Conservation (phyloP, 805 yeast species). For the Starmera pachycereana region DNA sequence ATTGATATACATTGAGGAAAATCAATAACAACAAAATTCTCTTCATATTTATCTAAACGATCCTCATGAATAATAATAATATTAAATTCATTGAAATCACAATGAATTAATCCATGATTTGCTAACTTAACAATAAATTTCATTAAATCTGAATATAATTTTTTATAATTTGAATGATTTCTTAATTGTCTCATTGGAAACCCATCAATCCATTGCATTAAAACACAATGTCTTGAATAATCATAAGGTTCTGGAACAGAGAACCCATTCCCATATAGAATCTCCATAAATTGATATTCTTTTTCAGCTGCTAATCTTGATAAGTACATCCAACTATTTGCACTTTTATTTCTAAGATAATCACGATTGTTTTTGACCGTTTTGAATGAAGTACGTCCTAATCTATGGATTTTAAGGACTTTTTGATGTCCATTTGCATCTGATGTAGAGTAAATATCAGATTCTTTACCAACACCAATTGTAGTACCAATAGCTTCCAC, state of each 20-base stretch:
- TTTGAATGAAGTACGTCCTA: conserved; percentile 89
- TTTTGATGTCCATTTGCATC: conserved; percentile 54
- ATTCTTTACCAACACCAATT: conserved; percentile 96
- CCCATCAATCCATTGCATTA: conserved; percentile 91
- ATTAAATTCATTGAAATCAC: conserved; percentile 96
- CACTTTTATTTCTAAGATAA: conserved; percentile 61
- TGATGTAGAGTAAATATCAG: conserved; percentile 82
- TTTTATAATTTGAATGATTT: conserved; percentile 57
- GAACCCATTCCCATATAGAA: conserved; percentile 66
- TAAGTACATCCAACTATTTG: conserved; percentile 86
- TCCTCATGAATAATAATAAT: conserved; percentile 70
- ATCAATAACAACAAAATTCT: conserved; percentile 85
- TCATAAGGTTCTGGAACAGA: conserved; percentile 85
- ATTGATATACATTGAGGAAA: conserved; percentile 97
- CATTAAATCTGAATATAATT: conserved; percentile 81
- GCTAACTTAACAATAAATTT: conserved; percentile 74
- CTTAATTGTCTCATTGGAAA: conserved; percentile 77
- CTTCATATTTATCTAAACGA: conserved; percentile 36
- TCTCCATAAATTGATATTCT: conserved; percentile 82
- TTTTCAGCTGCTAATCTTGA: conserved; percentile 86
- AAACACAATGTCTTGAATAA: conserved; percentile 80
- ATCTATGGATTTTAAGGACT: conserved; percentile 82
- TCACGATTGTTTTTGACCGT: conserved; percentile 93
- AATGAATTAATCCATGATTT: conserved; percentile 85
- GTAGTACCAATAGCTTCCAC: conserved; percentile 73